Percentiles rank a stretch among this genome's conserved stretches.
These are phyloP conservation scores for Coemansia sp. DNA, from an alignment of 371 early-diverging fungal species.

Conservation along the genomic window DNA sequence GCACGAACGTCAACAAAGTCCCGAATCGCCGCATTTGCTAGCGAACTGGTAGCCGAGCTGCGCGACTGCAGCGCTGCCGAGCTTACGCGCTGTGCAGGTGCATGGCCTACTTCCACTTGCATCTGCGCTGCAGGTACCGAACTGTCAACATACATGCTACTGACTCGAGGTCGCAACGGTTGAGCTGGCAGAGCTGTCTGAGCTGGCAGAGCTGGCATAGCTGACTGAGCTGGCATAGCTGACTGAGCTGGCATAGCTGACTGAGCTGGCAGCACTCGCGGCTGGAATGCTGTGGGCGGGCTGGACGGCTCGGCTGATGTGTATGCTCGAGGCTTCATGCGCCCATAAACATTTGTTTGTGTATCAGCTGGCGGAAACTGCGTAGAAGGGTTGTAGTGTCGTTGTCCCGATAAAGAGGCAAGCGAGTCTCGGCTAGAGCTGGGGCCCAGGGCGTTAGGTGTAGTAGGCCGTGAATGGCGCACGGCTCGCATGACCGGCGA, in stretches of 20 bases:
- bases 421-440: constrained; percentile 2
- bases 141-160: constrained; percentile 18
- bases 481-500: constrained; percentile 48
- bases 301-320: constrained; percentile 3
- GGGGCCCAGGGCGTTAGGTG: constrained; percentile 1
- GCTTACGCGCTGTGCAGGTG: constrained; percentile 3
- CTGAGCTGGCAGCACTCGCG: background rate
- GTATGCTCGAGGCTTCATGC: constrained; percentile 26
- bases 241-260: background rate
- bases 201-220: too few relatives aligned
- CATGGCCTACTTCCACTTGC: constrained; percentile 7
- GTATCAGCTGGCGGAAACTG: constrained; percentile 2
- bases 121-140: background rate
- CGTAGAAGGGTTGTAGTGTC: background rate
- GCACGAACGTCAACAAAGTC: constrained; percentile 25
- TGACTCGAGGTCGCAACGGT: constrained; percentile 15
- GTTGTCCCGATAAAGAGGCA: background rate
- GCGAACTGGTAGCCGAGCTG: constrained; percentile 11
- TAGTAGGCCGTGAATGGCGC: constrained; percentile 42
- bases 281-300: background rate
- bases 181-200: background rate
- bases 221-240: too few relatives aligned
- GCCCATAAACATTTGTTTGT: background rate
- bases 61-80: constrained; percentile 9
- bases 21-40: constrained; percentile 33